These are phyloP conservation scores for Verticillium isaacii DNA, from an alignment of 2,329 filamentous ascomycete genomes.

Conservation along the genomic window DNA sequence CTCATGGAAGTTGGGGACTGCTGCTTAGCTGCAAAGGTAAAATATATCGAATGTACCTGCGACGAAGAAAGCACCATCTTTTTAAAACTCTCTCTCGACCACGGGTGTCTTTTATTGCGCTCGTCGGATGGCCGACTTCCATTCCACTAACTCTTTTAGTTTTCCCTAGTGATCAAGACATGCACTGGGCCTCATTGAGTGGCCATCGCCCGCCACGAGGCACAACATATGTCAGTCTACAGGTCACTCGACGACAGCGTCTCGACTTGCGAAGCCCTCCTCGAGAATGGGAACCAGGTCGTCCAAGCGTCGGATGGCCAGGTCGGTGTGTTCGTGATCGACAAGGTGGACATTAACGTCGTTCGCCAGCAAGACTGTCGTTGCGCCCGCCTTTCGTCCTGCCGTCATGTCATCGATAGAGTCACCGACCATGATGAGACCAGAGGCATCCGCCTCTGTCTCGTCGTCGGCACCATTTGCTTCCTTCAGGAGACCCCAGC, in stretches of 20 bases:
- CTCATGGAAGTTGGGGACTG: too few species aligned
- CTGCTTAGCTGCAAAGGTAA: too few species aligned
- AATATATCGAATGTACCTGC: too few species aligned
- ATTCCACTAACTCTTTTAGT: too few species aligned
- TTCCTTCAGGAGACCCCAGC: slow-evolving; percentile 56
- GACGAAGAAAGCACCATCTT: too few species aligned
- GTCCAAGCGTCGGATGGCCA: slow-evolving; percentile 67
- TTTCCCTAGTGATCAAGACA: too few species aligned
- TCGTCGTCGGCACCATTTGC: slow-evolving; percentile 7
- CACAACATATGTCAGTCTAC: neutral
- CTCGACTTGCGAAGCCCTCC: slow-evolving; percentile 52
- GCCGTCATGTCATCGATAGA: slow-evolving; percentile 92
- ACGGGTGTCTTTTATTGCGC: too few species aligned
- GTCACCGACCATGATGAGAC: slow-evolving; percentile 66
- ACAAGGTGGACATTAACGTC: slow-evolving; percentile 70
- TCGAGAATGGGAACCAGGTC: slow-evolving; percentile 74
- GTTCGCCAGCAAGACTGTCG: slow-evolving; percentile 84
- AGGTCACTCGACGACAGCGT: neutral
- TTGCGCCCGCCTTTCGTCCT: slow-evolving; percentile 75
- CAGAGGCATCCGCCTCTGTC: slow-evolving; percentile 33
- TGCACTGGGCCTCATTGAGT: too few species aligned
- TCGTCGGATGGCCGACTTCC: too few species aligned
- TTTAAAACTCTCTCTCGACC: too few species aligned
- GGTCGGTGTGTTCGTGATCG: slow-evolving; percentile 70
- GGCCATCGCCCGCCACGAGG: neutral